Evolutionary conservation across 352 stramenopile genomes (phyloP), one percentile per base, ranked within the genome.

Genomic region (Phytophthora pisi): DNA sequence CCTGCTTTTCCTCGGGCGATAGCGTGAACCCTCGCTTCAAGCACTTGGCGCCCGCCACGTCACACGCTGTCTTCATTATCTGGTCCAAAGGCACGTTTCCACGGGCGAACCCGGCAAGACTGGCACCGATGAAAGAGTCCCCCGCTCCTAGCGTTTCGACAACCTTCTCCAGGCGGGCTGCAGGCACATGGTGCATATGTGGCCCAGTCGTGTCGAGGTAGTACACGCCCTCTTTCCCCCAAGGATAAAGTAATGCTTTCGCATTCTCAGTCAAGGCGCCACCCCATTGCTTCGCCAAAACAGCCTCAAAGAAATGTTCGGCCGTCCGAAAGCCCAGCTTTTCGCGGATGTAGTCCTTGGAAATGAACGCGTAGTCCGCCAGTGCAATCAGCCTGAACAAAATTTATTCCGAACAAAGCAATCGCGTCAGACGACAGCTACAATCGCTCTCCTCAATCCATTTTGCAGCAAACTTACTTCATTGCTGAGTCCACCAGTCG

Each of bases 331-430:
- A 75, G 1, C 42, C 31, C 26, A 92, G 71, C 43, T 88, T 89
- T 47, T 89, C 68, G 36, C 72, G 74, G n/a, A 90, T 61, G 57
- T 90, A 92, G 31, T 92, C 81, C 49, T 92, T 92, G 15, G 81
- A 92, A 7, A 86, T 60, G 56, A 92, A 90, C 10, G 64, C 71
- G 43, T 81, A 75, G 53, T 89, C 67, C 4, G 54, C 72, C 4
- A 72, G 18, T 16, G 61, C 57, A 30, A 75, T 65, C 7, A 92
- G 20, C 52, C 83, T 91, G 23, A 8, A 36, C 36, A 20, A 20
- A 10, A 34, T 38, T 38, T 38, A 11, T 11, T 4, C 8, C 26
- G 26, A 28, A 5, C 5, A 28, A 28, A 28, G 2, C 26, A 40
- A 45, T 53, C 52, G 16, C 13, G 15, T 64, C 26, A 28, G 26